phyloP scores from a whole-genome alignment of 768 basidiomycete species.

The Serendipita indica region DNA sequence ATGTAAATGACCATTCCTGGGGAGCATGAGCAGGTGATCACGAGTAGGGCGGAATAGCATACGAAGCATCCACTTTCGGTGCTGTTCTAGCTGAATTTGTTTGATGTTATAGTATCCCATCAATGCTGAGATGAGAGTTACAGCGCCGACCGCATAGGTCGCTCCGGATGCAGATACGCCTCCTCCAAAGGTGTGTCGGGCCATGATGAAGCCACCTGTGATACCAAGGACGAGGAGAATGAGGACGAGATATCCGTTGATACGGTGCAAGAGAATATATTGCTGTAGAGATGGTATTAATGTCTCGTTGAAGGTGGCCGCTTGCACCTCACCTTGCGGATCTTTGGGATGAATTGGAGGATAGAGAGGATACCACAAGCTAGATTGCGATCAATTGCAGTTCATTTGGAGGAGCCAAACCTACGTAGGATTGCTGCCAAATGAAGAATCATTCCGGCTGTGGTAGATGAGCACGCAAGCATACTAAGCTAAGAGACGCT shows the following conservation, averaged over 20 bases:
- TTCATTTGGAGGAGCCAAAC: too few relatives aligned
- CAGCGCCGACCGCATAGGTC: not conserved
- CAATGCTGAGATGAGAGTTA: not conserved
- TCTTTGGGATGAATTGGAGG: not conserved
- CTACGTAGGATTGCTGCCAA: not conserved
- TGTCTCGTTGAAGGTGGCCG: not conserved
- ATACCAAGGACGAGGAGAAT: not conserved
- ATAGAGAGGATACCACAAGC: not conserved
- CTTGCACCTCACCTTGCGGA: not conserved
- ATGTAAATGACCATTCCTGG: not conserved
- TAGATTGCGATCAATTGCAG: not conserved
- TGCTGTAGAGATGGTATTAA: not conserved
- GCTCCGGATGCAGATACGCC: not conserved
- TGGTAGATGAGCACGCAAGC: not conserved
- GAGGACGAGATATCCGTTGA: not conserved
- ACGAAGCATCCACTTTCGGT: conserved; percentile 1
- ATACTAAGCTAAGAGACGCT: too few relatives aligned
- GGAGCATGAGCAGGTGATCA: too few relatives aligned
- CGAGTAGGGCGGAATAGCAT: too few relatives aligned
- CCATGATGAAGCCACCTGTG: not conserved
- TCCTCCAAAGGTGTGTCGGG: not conserved
- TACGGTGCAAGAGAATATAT: not conserved
- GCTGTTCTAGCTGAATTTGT: not conserved
- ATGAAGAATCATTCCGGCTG: not conserved
- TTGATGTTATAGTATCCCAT: conserved; percentile 5